Evolutionary conservation across 306 rosid species (phyloP).

Genomic region (Nissolia schottii): DNA sequence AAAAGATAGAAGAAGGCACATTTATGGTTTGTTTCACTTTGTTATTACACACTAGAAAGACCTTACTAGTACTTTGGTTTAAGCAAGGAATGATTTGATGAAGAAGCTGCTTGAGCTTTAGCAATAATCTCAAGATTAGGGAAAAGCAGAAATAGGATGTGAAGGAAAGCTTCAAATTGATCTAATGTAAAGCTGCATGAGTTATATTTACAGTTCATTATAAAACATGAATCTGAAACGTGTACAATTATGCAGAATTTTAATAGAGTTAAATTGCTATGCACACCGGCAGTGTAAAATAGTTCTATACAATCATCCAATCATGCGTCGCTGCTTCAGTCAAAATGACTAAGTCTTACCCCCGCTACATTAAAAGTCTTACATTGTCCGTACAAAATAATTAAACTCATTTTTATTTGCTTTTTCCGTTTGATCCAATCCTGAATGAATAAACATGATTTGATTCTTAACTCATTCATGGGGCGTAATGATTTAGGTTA

Average conservation of each 20-base stretch:
- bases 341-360: too few relatives aligned
- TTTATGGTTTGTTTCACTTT: slow-evolving; percentile 28
- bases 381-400: too few relatives aligned
- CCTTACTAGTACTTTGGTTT: slow-evolving; percentile 19
- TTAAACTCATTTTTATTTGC: too few relatives aligned
- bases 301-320: too few relatives aligned
- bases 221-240: neutral
- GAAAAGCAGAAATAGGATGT: slow-evolving; percentile 6
- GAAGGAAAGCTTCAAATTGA: slow-evolving; percentile 37
- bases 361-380: too few relatives aligned
- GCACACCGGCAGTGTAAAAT: too few relatives aligned
- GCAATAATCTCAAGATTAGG: slow-evolving; percentile 6
- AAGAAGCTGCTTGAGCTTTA: slow-evolving; percentile 45
- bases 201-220: neutral
- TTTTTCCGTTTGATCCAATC: neutral
- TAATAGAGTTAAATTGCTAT: too few relatives aligned
- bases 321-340: too few relatives aligned
- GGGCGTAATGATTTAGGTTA: slow-evolving; percentile 5
- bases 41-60: slow-evolving; percentile 23
- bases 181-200: slow-evolving; percentile 18
- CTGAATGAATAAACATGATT: neutral
- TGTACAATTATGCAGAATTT: neutral
- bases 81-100: slow-evolving; percentile 72
- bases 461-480: neutral
- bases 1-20: slow-evolving; percentile 24